Conservation (phyloP, 257 asterid species). For the Solanum appendiculatum region DNA sequence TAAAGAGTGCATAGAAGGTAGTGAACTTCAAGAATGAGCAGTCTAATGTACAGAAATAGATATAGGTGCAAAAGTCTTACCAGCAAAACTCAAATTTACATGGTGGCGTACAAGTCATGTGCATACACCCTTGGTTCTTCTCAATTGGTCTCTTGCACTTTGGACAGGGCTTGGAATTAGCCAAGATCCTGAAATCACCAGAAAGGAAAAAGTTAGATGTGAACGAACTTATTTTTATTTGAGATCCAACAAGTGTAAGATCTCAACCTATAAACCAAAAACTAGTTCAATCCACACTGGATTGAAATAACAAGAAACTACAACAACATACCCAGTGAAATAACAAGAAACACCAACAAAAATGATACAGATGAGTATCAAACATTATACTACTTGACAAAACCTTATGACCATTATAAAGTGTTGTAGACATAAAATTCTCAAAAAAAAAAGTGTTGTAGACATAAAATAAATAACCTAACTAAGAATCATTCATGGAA, state of each 20-base stretch:
- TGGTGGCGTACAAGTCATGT: conserved; percentile 99
- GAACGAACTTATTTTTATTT: background rate
- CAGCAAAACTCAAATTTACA: conserved; percentile 99
- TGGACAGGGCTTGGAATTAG: conserved; percentile 99
- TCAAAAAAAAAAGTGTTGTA: background rate
- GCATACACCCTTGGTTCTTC: conserved; percentile 99
- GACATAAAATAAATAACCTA: background rate
- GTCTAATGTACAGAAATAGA: background rate
- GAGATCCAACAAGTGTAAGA: background rate
- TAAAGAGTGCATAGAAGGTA: background rate
- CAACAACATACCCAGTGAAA: background rate
- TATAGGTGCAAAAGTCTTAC: conserved; percentile 27
- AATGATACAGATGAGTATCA: background rate
- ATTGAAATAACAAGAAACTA: background rate
- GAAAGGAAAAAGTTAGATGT: background rate
- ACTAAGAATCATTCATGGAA: background rate
- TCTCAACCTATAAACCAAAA: background rate
- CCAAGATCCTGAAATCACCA: conserved; percentile 65
- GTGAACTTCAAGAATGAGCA: background rate
- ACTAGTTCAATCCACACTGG: background rate
- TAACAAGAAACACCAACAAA: background rate
- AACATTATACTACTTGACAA: background rate
- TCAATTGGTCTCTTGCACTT: conserved; percentile 99
- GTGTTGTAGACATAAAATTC: background rate
- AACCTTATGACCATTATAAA: background rate